Evolutionary conservation across 2,329 filamentous ascomycete species (phyloP), one percentile per base, ranked within the genome.

Genomic region (Botrytis aclada): DNA sequence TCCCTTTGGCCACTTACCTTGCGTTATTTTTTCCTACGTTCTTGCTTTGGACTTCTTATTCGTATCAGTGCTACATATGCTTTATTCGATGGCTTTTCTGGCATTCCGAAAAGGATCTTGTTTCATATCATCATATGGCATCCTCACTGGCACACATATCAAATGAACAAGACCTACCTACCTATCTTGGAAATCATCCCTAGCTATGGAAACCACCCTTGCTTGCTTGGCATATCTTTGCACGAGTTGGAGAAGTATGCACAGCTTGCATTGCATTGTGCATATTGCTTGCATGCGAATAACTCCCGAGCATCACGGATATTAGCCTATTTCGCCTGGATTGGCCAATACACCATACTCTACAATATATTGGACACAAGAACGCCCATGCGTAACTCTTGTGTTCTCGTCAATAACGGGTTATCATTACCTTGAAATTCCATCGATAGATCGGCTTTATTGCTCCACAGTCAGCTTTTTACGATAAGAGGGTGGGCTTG

Each of bases 211-310:
- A 41, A 3, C 9, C 32, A 39, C 47, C 64, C 25, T 67, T 67
- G 14, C n/a, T 63, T 64, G 34, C 56, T 51, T 63, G 69, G 69
- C 56, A 70, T 45, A 70, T 70, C 41, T 64, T 56, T 70, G 41
- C 69, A 67, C 64, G 47, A 67, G 41, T 67, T 56, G 64, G 64
- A 41, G 47, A 67, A 29, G 34, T 67, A 56, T 47, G 51, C 29
- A 51, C n/a, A 29, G 64, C 64, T 54, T 22, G 64, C 64, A 67
- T 41, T 56, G 64, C 25, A 67, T 56, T 56, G 34, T 37, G 47
- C 64, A 63, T 70, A 70, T 63, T 70, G 29, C 56, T 70, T 70
- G 69, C 56, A 70, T 70, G n/a, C 47, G 9, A 41, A 29, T 41
- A 67, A 32, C n/a, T 29, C 34, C 47, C 64, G 34, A 67, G 47